These are phyloP conservation scores for Babesia caballi DNA, from an alignment of 169 alveolate species.

Conservation along the genomic window DNA sequence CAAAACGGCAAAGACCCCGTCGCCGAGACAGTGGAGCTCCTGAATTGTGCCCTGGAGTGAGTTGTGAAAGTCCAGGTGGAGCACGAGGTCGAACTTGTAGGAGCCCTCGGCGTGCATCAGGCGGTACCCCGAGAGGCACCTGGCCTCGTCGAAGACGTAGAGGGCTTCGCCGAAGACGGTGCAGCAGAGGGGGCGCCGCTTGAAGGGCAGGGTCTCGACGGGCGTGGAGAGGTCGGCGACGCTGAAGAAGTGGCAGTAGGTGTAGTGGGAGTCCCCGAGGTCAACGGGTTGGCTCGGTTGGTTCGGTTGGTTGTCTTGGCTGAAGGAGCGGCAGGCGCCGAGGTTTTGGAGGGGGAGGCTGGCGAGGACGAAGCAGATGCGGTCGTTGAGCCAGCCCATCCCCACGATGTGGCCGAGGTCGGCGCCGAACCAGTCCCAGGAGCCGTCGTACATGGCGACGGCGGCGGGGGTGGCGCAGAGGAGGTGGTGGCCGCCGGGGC, in stretches of 20 bases:
- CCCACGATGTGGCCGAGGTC: neutral
- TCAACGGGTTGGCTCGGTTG: no score
- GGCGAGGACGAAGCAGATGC: conserved; percentile 4
- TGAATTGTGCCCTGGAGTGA: neutral
- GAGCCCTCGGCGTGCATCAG: neutral
- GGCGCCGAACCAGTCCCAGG: conserved; percentile 15
- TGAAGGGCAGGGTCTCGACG: conserved; percentile 17
- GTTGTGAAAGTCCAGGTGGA: neutral
- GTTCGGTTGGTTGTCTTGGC: neutral
- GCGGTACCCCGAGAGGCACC: conserved; percentile 8
- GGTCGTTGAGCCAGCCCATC: conserved; percentile 17
- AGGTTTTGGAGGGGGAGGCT: neutral
- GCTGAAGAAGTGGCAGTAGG: conserved; percentile 36
- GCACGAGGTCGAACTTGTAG: conserved; percentile 21
- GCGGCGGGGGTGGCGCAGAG: neutral
- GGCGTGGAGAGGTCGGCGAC: conserved; percentile 8
- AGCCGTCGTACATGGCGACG: neutral
- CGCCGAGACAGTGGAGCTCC: conserved; percentile 5
- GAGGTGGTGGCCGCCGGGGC: neutral
- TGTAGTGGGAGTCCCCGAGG: neutral
- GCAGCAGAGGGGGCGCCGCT: conserved; percentile 24
- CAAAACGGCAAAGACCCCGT: neutral
- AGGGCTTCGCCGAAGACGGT: conserved; percentile 9
- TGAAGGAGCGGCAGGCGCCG: neutral
- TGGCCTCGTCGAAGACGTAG: neutral